These are phyloP conservation scores for Atkinsonella hypoxylon DNA, from an alignment of 2,329 filamentous ascomycete genomes.

Conservation along the genomic window DNA sequence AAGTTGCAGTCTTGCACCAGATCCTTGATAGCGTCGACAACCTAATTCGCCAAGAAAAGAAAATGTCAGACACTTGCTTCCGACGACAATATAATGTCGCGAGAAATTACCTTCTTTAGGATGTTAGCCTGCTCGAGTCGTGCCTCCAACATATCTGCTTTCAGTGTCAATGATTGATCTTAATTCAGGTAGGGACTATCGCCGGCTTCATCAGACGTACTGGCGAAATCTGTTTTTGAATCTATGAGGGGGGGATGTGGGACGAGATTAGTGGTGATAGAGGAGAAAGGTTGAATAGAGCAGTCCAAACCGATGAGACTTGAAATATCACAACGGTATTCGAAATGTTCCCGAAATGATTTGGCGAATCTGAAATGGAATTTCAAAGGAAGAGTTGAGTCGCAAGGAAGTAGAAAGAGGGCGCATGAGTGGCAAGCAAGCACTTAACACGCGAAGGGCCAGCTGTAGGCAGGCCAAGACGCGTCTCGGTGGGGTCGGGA, in stretches of 20 bases:
- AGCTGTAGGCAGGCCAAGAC: conserved; percentile 15
- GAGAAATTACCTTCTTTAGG: conserved; percentile 73
- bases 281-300: neutral
- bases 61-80: neutral
- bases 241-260: neutral
- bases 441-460: conserved; percentile 23
- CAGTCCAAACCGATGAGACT: neutral
- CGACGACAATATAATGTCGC: no score
- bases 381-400: neutral
- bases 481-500: conserved; percentile 15
- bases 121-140: conserved; percentile 86
- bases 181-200: neutral
- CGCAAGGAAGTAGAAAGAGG: neutral
- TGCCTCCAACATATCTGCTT: conserved; percentile 75
- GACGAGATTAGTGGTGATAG: neutral
- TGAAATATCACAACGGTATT: neutral
- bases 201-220: neutral
- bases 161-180: conserved; percentile 1
- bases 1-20: conserved; percentile 99
- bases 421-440: conserved; percentile 9
- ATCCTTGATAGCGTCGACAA: conserved; percentile 98
- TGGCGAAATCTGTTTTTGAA: neutral
- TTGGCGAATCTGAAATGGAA: neutral
- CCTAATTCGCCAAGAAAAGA: conserved; percentile 34
- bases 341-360: neutral